Conservation (phyloP, 2,329 filamentous ascomycete genomes). For the Curvularia sp. region DNA sequence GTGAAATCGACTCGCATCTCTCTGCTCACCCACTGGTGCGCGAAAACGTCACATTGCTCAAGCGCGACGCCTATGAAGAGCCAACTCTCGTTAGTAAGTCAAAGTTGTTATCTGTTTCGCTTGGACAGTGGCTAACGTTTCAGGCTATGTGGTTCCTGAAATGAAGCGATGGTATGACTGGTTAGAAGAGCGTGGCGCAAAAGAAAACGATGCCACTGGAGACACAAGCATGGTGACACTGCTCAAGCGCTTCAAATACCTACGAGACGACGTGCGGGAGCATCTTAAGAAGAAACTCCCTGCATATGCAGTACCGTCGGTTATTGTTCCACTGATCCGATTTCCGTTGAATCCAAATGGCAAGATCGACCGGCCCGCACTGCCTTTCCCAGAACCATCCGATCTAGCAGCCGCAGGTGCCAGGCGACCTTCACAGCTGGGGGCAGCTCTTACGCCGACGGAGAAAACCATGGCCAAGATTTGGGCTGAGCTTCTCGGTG, state of each 20-base stretch:
- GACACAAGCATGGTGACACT: slow-evolving; percentile 61
- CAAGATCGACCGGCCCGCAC: slow-evolving; percentile 79
- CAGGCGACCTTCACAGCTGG: slow-evolving; percentile 53
- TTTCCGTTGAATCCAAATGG: slow-evolving; percentile 70
- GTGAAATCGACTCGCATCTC: slow-evolving; percentile 87
- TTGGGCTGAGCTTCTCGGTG: slow-evolving; percentile 73
- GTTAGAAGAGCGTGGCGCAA: slow-evolving; percentile 58
- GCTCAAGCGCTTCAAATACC: slow-evolving; percentile 66
- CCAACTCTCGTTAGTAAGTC: slow-evolving; percentile 74
- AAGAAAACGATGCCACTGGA: slow-evolving; percentile 50
- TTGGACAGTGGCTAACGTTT: slow-evolving; percentile 7
- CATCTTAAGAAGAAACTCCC: slow-evolving; percentile 76
- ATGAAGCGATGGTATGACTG: slow-evolving; percentile 74
- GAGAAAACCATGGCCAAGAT: slow-evolving; percentile 72
- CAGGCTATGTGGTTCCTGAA: slow-evolving; percentile 81
- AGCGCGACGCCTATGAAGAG: slow-evolving; percentile 84
- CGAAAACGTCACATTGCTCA: slow-evolving; percentile 84
- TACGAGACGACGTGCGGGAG: slow-evolving; percentile 68
- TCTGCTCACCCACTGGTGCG: slow-evolving; percentile 76
- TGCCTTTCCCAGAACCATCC: slow-evolving; percentile 81
- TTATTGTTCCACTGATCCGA: slow-evolving; percentile 74
- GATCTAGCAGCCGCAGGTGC: slow-evolving; percentile 66
- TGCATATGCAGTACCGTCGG: slow-evolving; percentile 75
- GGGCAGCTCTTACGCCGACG: slow-evolving; percentile 61
- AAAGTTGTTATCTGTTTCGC: background rate